Percentiles rank a stretch among this genome's conserved stretches.
Evolutionary conservation across 2,329 filamentous ascomycete species (phyloP).

Genomic region (Neonectria neomacrospora): DNA sequence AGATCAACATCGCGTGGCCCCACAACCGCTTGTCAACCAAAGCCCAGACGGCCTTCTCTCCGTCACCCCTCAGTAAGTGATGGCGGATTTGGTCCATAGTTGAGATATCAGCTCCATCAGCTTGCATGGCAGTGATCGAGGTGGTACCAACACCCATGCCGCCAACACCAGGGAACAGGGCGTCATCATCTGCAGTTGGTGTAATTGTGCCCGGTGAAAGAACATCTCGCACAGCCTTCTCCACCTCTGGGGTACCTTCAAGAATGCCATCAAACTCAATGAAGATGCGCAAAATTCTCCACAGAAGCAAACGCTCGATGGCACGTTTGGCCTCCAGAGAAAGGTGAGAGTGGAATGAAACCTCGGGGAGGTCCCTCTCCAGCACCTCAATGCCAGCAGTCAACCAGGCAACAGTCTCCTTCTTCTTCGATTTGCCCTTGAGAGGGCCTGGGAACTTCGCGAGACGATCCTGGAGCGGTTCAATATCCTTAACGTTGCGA

Average conservation of each 20-base stretch:
- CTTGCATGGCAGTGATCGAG: slow-evolving; percentile 53
- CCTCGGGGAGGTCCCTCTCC: slow-evolving; percentile 67
- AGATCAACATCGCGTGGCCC: slow-evolving; percentile 95
- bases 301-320: slow-evolving; percentile 84
- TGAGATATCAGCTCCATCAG: slow-evolving; percentile 76
- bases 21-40: slow-evolving; percentile 93
- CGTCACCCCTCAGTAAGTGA: slow-evolving; percentile 80
- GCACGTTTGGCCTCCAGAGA: slow-evolving; percentile 75
- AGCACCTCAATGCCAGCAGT: slow-evolving; percentile 78
- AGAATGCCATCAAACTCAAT: slow-evolving; percentile 88
- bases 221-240: slow-evolving; percentile 79
- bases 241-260: slow-evolving; percentile 76
- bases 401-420: slow-evolving; percentile 88
- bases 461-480: slow-evolving; percentile 77
- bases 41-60: slow-evolving; percentile 92
- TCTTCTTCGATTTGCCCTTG: slow-evolving; percentile 93
- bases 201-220: slow-evolving; percentile 68
- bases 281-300: slow-evolving; percentile 85
- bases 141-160: slow-evolving; percentile 42
- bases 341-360: slow-evolving; percentile 60
- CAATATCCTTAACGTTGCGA: slow-evolving; percentile 77
- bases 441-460: slow-evolving; percentile 90
- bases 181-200: slow-evolving; percentile 41
- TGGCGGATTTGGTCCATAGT: slow-evolving; percentile 78
- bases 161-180: slow-evolving; percentile 38